These are phyloP conservation scores for Starmerella potacharoeniae DNA, from an alignment of 805 yeast genomes.

Conservation along the genomic window DNA sequence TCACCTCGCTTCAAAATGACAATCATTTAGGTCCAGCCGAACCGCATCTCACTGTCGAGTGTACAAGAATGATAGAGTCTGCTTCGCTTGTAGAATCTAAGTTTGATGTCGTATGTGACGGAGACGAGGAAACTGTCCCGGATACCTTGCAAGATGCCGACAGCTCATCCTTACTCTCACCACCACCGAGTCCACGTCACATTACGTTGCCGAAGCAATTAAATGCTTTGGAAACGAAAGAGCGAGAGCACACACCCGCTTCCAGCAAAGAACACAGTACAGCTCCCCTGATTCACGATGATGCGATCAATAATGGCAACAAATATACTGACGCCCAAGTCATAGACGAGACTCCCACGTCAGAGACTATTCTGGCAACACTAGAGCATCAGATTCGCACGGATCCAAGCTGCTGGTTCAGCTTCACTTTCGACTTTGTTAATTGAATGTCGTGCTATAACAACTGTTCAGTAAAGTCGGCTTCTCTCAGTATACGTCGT, in stretches of 20 bases:
- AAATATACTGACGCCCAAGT: background rate
- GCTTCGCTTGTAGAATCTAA: background rate
- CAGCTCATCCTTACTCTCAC: slow-evolving; percentile 1
- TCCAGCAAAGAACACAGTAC: too few species aligned
- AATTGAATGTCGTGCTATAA: background rate
- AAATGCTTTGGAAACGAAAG: too few species aligned
- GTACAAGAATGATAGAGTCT: too few species aligned
- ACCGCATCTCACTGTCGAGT: too few species aligned
- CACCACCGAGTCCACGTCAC: background rate
- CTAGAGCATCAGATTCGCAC: slow-evolving; percentile 7
- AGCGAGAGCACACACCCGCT: too few species aligned
- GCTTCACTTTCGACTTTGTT: slow-evolving; percentile 9
- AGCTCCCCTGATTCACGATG: background rate
- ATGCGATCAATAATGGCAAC: too few species aligned
- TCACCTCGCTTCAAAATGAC: background rate
- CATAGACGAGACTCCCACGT: slow-evolving; percentile 3
- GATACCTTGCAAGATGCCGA: background rate
- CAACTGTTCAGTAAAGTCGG: background rate
- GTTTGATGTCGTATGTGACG: background rate
- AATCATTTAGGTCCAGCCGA: too few species aligned
- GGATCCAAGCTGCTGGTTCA: slow-evolving; percentile 15
- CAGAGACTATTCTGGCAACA: background rate
- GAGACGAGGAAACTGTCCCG: background rate
- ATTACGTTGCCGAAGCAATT: background rate
- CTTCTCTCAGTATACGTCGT: background rate